Evolutionary conservation across 371 early-diverging fungal species (phyloP).

Genomic region (Scutellospora calospora): DNA sequence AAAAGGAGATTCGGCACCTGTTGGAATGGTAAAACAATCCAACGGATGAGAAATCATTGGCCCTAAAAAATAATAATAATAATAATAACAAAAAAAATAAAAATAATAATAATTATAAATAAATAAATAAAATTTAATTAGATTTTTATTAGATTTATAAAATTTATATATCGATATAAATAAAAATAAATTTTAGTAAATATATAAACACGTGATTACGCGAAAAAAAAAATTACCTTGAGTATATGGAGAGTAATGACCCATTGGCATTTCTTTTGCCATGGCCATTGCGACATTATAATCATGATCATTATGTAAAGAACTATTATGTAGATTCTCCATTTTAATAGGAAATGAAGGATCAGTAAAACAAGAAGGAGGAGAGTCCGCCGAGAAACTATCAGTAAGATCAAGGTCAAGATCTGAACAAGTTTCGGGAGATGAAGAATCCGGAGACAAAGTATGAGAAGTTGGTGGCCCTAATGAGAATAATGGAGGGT

Average conservation of each 20-base stretch:
- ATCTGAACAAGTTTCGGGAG: slow-evolving; percentile 19
- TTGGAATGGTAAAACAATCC: slow-evolving; percentile 25
- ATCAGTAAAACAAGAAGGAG: slow-evolving; percentile 12
- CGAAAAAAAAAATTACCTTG: background rate
- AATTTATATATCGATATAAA: too few species aligned
- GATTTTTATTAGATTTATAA: background rate
- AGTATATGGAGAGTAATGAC: slow-evolving; percentile 19
- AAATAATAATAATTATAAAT: background rate
- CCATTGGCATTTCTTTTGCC: slow-evolving; percentile 34
- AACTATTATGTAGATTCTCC: slow-evolving; percentile 3
- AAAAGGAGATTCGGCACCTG: slow-evolving; percentile 11
- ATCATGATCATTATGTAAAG: slow-evolving; percentile 27
- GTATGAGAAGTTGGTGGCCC: background rate
- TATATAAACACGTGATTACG: background rate
- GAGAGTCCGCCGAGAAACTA: slow-evolving; percentile 23
- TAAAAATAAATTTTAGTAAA: too few species aligned
- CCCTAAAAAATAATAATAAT: background rate
- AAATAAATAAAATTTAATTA: background rate
- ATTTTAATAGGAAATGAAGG: slow-evolving; percentile 26
- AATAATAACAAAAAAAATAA: background rate
- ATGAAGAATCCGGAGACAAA: background rate
- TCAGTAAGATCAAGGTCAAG: slow-evolving; percentile 18
- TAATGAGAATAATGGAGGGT: slow-evolving; percentile 23
- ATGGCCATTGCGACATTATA: slow-evolving; percentile 38
- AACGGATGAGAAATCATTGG: slow-evolving; percentile 28